These are phyloP conservation scores for Russula ochroleuca DNA, from an alignment of 768 basidiomycete genomes.

Conservation along the genomic window DNA sequence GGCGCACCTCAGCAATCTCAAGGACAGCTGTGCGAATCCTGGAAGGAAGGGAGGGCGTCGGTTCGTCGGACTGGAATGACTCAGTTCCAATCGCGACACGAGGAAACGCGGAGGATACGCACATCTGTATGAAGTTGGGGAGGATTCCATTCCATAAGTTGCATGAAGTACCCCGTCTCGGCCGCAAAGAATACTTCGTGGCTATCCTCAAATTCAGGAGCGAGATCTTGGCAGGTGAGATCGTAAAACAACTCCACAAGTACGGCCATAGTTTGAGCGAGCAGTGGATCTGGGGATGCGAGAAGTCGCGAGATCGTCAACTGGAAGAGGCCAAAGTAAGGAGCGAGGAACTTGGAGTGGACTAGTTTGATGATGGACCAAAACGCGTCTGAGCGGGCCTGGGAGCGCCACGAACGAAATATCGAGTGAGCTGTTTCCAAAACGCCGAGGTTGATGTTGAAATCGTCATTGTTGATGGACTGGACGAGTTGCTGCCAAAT, in stretches of 20 bases:
- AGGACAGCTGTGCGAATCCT: conserved; percentile 85
- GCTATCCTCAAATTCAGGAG: conserved; percentile 88
- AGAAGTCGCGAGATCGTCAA: conserved; percentile 56
- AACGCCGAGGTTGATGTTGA: conserved; percentile 83
- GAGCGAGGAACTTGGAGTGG: conserved; percentile 71
- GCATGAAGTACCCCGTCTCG: conserved; percentile 66
- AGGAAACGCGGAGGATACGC: conserved; percentile 33
- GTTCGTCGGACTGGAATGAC: conserved; percentile 63
- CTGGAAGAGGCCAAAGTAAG: conserved; percentile 82
- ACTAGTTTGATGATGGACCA: conserved; percentile 92
- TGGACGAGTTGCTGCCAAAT: conserved; percentile 66
- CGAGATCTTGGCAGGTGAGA: conserved; percentile 91
- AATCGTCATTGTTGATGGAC: conserved; percentile 76
- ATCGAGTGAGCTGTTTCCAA: conserved; percentile 95
- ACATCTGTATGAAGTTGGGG: conserved; percentile 65
- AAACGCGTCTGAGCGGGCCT: conserved; percentile 80
- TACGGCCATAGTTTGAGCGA: conserved; percentile 73
- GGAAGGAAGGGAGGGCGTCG: conserved; percentile 79
- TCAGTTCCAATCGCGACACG: conserved; percentile 3
- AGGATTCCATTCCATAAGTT: conserved; percentile 78
- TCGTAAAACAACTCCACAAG: conserved; percentile 89
- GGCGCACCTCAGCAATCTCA: conserved; percentile 79
- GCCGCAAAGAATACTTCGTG: conserved; percentile 78
- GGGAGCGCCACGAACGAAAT: conserved; percentile 89
- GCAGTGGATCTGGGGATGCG: conserved; percentile 38